Evolutionary conservation across 768 basidiomycete species (phyloP).

Genomic region (Lentinula sp.): DNA sequence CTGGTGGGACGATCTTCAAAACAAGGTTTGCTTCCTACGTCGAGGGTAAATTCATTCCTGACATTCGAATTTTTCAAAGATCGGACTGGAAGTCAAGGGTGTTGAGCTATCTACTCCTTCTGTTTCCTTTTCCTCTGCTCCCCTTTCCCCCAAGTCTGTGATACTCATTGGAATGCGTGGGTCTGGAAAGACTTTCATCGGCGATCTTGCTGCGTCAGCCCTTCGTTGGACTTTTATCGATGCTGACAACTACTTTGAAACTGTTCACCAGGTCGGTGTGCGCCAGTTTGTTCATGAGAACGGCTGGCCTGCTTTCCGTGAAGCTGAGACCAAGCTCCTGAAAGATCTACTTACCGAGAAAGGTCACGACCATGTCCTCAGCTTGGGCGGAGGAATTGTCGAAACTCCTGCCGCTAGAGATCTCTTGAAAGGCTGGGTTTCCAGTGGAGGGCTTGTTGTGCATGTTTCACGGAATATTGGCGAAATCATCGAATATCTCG

Average conservation of each 20-base stretch:
- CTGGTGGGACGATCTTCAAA: conserved; percentile 98
- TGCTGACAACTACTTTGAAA: conserved; percentile 76
- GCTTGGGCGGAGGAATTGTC: conserved; percentile 92
- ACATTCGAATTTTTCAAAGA: conserved; percentile 36
- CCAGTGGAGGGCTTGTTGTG: conserved; percentile 66
- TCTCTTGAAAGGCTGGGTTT: conserved; percentile 60
- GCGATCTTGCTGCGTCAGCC: conserved; percentile 65
- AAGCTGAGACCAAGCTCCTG: conserved; percentile 66
- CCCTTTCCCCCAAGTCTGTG: conserved; percentile 39
- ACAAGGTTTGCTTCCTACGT: conserved; percentile 53
- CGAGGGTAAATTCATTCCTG: neutral
- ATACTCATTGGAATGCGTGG: conserved; percentile 95
- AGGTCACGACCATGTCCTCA: conserved; percentile 66
- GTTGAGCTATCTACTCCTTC: conserved; percentile 55
- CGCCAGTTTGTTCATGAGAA: conserved; percentile 73
- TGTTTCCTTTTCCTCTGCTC: conserved; percentile 36
- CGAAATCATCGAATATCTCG: conserved; percentile 79
- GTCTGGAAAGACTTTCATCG: conserved; percentile 89
- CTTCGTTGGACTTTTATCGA: conserved; percentile 75
- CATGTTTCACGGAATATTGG: conserved; percentile 76
- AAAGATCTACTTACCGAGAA: conserved; percentile 58
- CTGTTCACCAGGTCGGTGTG: conserved; percentile 53
- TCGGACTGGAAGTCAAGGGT: conserved; percentile 84
- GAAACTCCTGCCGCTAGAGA: conserved; percentile 76
- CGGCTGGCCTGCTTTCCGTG: conserved; percentile 90